These are phyloP conservation scores for Cadophora malorum DNA, from an alignment of 2,329 filamentous ascomycete species.

Conservation along the genomic window DNA sequence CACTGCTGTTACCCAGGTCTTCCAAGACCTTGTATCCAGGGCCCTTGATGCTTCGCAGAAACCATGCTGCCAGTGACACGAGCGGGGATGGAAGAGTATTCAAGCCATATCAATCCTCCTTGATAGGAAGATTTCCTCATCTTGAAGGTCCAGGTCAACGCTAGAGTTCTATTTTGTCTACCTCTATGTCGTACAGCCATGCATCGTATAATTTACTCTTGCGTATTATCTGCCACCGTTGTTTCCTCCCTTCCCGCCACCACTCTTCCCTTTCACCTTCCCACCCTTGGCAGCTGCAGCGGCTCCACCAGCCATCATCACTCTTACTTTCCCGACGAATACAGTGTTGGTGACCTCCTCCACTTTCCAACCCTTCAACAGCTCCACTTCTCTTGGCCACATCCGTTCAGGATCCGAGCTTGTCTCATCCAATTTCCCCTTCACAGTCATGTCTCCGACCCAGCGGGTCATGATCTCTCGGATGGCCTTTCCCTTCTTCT, in stretches of 20 bases:
- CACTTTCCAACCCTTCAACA: constrained; percentile 80
- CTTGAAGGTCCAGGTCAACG: not conserved
- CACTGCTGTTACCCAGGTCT: no score
- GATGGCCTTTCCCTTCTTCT: constrained; percentile 94
- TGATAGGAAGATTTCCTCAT: not conserved
- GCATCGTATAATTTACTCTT: not conserved
- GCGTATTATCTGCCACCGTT: not conserved
- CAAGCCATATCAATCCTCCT: no score
- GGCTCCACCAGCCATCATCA: constrained; percentile 75
- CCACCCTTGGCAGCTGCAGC: constrained; percentile 43
- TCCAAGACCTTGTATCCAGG: no score
- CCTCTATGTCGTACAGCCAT: not conserved
- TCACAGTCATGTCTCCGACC: constrained; percentile 65
- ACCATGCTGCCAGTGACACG: no score
- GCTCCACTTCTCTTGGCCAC: constrained; percentile 85
- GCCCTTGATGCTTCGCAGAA: no score
- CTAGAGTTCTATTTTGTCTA: not conserved
- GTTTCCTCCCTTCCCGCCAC: constrained; percentile 35
- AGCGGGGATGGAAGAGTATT: no score
- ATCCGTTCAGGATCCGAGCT: constrained; percentile 73
- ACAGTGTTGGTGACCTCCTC: constrained; percentile 82
- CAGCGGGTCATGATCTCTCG: constrained; percentile 88
- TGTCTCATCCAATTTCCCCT: constrained; percentile 65
- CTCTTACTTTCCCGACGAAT: constrained; percentile 78
- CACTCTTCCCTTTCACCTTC: constrained; percentile 42